Percentiles rank a stretch among this genome's conserved stretches.
Evolutionary conservation across 2,329 filamentous ascomycete species (phyloP).

Genomic region (Neonectria neomacrospora): DNA sequence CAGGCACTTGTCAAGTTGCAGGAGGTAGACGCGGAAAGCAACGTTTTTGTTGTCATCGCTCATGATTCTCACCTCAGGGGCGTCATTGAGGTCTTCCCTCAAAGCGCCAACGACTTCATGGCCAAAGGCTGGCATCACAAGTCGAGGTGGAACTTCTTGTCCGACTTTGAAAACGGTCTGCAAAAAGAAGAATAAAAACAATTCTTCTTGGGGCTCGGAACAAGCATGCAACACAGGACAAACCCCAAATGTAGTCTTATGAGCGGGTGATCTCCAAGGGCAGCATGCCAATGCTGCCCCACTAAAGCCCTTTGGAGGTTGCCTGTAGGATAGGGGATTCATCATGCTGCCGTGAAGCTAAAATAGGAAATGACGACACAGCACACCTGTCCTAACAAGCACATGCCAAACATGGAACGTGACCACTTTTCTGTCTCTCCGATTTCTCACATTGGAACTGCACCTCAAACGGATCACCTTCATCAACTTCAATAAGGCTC

Average conservation of each 20-base stretch:
- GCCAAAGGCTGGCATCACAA: conserved; percentile 2
- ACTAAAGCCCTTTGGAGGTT: not conserved
- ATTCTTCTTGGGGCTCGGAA: not conserved
- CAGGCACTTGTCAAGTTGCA: not conserved
- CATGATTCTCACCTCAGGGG: conserved; percentile 1
- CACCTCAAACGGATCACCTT: not conserved
- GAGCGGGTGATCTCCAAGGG: not conserved
- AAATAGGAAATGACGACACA: not conserved
- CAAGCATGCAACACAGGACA: not conserved
- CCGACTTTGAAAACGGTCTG: not conserved
- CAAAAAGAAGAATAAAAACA: not conserved
- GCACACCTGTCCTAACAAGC: conserved; percentile 9
- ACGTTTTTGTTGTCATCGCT: conserved; percentile 5
- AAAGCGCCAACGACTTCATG: conserved; percentile 1
- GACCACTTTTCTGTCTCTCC: conserved; percentile 6
- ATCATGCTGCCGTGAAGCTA: not conserved
- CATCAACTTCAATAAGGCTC: not conserved
- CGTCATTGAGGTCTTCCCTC: conserved; percentile 3
- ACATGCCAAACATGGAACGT: conserved; percentile 27
- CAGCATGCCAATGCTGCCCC: not conserved
- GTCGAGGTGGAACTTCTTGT: not conserved
- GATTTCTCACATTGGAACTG: not conserved
- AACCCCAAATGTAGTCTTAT: not conserved
- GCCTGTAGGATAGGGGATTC: not conserved
- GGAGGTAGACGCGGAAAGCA: not conserved